Evolutionary conservation across 305 asterid species (phyloP).

Genomic region (Solanum hybrid): DNA sequence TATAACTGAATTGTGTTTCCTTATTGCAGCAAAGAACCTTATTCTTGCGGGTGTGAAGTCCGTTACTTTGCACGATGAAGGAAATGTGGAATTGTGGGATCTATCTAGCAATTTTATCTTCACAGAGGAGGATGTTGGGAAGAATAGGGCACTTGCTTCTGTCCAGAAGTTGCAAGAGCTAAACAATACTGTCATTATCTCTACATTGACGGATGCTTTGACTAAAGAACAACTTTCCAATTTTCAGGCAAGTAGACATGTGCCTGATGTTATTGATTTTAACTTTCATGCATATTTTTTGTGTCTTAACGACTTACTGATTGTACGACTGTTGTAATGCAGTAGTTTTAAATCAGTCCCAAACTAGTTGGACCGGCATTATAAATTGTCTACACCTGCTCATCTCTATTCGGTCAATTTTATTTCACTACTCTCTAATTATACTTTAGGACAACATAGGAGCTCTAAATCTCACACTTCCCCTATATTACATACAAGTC

Average conservation of each 20-base stretch:
- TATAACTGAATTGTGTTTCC: background rate
- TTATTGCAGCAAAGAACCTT: constrained; percentile 49
- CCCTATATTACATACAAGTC: background rate
- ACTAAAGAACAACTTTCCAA: constrained; percentile 35
- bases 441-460: background rate
- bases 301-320: background rate
- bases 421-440: background rate
- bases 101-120: constrained; percentile 47
- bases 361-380: background rate
- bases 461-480: background rate
- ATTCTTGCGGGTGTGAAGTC: constrained; percentile 60
- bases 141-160: constrained; percentile 51
- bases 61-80: constrained; percentile 47
- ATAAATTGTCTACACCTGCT: background rate
- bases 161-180: constrained; percentile 48
- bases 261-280: background rate
- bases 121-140: constrained; percentile 49
- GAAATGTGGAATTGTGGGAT: constrained; percentile 53
- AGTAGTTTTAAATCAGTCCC: background rate
- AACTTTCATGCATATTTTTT: background rate
- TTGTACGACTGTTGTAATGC: background rate
- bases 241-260: constrained; percentile 33
- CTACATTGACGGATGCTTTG: constrained; percentile 33
- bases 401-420: background rate
- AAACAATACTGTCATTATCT: constrained; percentile 37